Base-by-base conservation (phyloP, 2,329 filamentous ascomycete species). In the Hypocrella siamensis region DNA sequence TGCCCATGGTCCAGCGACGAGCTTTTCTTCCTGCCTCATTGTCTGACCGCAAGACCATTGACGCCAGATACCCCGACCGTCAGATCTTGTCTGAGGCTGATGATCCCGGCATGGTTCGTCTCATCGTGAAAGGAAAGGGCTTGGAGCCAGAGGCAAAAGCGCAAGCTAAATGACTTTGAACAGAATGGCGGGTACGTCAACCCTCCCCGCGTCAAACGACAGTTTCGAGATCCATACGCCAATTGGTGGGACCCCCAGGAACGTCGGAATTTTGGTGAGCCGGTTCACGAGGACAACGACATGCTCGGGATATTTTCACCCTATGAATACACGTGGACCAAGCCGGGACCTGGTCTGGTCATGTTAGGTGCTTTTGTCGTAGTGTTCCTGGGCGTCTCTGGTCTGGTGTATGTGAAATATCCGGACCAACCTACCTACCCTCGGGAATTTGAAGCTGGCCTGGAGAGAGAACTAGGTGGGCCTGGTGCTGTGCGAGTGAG, bases 211-310 rank as follows among this genome's bases (percentile, higher is more conserved):
- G 63, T 88, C 58, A 94, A 93, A 68, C 80, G 88, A 45, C 78
- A 85, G 56, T 81, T 84, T 62, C 83, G 90, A 53, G 90, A 96
- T 57, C 90, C 92, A 22, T 73, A 96, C 54, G 88, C 60, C 51
- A 77, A 83, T 52, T 98, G 85, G 84, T 96, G 85, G 83, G 88
- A 98, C 60, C 80, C 85, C 57, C 90, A 98, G 62, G 90, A 96
- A 58, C 78, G 86, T 53, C 75, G 90, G 49, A 96, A 98, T 68
- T 96, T 82, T 54, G 86, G 86, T 57, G 92, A 98, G 59, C 83
- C 88, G 10, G 75, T 93, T 32, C 88, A 98, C 57, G 92, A 98
- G 59, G 90, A 98, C 57, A 80, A 94, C 57, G 92, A 98, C 54
- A 69, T 85, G 35, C 67, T 96, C 35, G 86, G 85, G 45, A 79